Evolutionary conservation across 495 filamentous ascomycete genomes (phyloP), one percentile per base, ranked within the genome.

Genomic region (Terfezia boudieri): DNA sequence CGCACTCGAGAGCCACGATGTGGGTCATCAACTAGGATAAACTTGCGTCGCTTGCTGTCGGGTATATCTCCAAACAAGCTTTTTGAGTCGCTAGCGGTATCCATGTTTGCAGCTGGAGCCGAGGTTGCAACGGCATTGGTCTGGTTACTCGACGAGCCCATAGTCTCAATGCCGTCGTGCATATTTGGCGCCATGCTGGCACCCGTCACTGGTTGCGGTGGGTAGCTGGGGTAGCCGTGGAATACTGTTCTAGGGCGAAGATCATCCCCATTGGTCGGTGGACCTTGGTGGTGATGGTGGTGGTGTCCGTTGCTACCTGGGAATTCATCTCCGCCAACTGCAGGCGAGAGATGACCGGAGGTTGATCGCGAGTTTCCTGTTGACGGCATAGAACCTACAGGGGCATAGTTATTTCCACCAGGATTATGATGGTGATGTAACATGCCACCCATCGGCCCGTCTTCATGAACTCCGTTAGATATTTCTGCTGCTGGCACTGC

Each of bases 391-490:
- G 64, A 62, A 1, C 56, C 61, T 26, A 64, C 61, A 14, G 22
- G 50, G 22, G 53, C 60, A 52, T 61, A 65, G 6, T 56, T 55
- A 12, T 56, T 38, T 48, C 60, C 60, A n/a, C 55, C 53, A 9
- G 61, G 38, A 57, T 82, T 80, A 57, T 82, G 79, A 59, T 83
- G 79, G 53, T 78, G 75, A 74, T 84, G 76, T 73, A 84, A 89
- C 87, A 94, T 94, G 85, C 88, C 84, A 73, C 74, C 78, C 73
- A 90, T 85, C 74, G 92, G 86, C 61, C 90, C 86, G 65, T 77
- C 75, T 61, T 77, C 77, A 63, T 6, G 41, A 14, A 20, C 41
- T 14, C 41, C 41, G 41, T 46, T 46, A 46, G 41, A 46, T 5
- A 7, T 5, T 32, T 32, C 26, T 32, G 26, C 26, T 32, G 26